Evolutionary conservation across 2,329 filamentous ascomycete genomes (phyloP).

Genomic region (Escovopsis sp.): DNA sequence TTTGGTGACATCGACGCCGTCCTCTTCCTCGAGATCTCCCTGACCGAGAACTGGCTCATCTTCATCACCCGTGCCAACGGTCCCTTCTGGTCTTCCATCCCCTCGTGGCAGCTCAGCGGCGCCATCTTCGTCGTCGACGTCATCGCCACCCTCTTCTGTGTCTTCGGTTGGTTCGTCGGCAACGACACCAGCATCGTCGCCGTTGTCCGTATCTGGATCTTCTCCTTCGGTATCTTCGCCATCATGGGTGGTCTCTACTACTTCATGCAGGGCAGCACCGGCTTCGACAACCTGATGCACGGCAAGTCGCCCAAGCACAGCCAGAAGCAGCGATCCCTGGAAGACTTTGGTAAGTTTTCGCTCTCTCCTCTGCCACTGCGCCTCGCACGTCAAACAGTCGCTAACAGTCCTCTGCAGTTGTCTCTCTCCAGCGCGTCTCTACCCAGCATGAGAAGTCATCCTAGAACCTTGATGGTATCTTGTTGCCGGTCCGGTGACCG

Average conservation of each 20-base stretch:
- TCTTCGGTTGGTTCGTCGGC: slow-evolving; percentile 68
- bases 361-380: not conserved
- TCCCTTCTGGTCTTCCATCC: slow-evolving; percentile 80
- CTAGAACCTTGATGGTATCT: slow-evolving; percentile 27
- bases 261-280: slow-evolving; percentile 64
- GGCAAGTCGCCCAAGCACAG: slow-evolving; percentile 71
- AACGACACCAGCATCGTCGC: slow-evolving; percentile 63
- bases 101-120: slow-evolving; percentile 69
- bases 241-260: slow-evolving; percentile 62
- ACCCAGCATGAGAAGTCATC: slow-evolving; percentile 83
- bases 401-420: slow-evolving; percentile 50
- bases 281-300: slow-evolving; percentile 89
- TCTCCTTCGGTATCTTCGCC: slow-evolving; percentile 81
- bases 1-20: slow-evolving; percentile 70
- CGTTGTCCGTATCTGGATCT: slow-evolving; percentile 80
- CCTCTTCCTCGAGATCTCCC: slow-evolving; percentile 77
- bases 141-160: slow-evolving; percentile 69
- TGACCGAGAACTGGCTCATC: slow-evolving; percentile 92
- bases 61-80: slow-evolving; percentile 91
- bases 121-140: slow-evolving; percentile 74
- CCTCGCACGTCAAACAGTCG: slow-evolving; percentile 1
- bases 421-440: slow-evolving; percentile 78
- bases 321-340: slow-evolving; percentile 69
- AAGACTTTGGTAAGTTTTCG: slow-evolving; percentile 69
- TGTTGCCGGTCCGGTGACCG: too few species aligned